Evolutionary conservation across 441 rosid genomes (phyloP), one percentile per base, ranked within the genome.

Genomic region (Melianthus villosus): DNA sequence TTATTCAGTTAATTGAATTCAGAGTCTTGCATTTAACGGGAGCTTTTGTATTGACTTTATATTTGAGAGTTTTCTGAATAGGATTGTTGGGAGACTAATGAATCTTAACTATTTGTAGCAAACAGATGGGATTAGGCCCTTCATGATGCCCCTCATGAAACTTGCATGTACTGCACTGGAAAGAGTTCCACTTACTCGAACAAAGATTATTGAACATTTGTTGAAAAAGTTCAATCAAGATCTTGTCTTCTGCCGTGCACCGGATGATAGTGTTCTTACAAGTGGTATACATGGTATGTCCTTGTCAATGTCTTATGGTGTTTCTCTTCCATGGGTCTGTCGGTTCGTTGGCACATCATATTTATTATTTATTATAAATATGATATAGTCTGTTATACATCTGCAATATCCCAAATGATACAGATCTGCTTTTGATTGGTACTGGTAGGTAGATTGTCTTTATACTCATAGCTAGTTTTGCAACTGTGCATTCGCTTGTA

Each of bases 121-220:
- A 71, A 60, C 59, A 63, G 96, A 85, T 71, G 96, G 96, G 48
- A 76, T 85, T 35, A 72, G 96, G 60, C 94, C 94, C 45, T 85
- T 85, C 48, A 76, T 79, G 3, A 85, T 85, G 94, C 94, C 96
- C 16, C 73, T 85, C 29, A 85, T 85, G 96, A 76, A 67, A 66
- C 87, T 85, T 36, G 87, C 84, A n/a, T 82, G 94, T 40, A 79
- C 94, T 32, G 96, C 94, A 0, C 40, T 79, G 57, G 96, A 82
- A 61, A 76, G 96, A 68, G 94, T 82, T 60, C 93, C 94, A 18
- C 72, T 91, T 9, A 82, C 87, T 1, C 65, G 96, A 6, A 51
- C 59, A 3, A 82, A 75, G 63, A 59, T 85, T 42, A 64, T 85
- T 4, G 79, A 75, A 4, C 32, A 69, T 54, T 64, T 85, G 62